Evolutionary conservation across 257 asterid genomes (phyloP).

Genomic region (Oldenlandia corymbosa): DNA sequence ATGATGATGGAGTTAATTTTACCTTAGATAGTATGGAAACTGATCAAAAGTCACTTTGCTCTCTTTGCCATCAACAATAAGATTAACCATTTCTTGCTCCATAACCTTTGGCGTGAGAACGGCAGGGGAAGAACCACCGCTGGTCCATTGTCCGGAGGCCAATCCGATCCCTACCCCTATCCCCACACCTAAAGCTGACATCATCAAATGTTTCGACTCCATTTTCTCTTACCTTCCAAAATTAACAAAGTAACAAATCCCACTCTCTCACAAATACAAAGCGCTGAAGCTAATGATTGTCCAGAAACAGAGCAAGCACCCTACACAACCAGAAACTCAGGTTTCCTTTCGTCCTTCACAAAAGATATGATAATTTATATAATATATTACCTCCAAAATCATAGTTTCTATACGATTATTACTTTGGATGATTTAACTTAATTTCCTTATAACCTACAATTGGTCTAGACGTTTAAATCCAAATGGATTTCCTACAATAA

Average conservation of each 20-base stretch:
- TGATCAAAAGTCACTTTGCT: conserved; percentile 60
- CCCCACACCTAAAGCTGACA: conserved; percentile 77
- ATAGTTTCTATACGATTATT: no score
- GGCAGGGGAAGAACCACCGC: conserved; percentile 23
- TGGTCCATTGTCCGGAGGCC: conserved; percentile 68
- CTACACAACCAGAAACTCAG: no score
- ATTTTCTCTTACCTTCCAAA: conserved; percentile 16
- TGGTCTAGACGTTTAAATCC: no score
- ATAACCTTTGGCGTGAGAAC: conserved; percentile 37
- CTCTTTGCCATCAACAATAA: conserved; percentile 50
- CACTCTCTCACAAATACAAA: no score
- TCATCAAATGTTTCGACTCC: conserved; percentile 63
- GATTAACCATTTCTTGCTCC: conserved; percentile 63
- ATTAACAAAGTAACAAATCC: background rate
- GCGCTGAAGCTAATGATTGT: background rate
- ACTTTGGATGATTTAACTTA: no score
- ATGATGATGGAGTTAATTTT: background rate
- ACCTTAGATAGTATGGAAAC: conserved; percentile 77
- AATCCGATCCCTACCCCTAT: conserved; percentile 71
- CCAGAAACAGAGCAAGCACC: background rate
- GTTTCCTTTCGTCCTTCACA: no score
- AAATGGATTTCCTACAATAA: background rate
- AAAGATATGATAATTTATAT: no score
- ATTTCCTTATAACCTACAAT: no score
- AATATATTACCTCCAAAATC: no score